phyloP scores from a whole-genome alignment of 129 eudicot genomes.

The Lactuca saligna region DNA sequence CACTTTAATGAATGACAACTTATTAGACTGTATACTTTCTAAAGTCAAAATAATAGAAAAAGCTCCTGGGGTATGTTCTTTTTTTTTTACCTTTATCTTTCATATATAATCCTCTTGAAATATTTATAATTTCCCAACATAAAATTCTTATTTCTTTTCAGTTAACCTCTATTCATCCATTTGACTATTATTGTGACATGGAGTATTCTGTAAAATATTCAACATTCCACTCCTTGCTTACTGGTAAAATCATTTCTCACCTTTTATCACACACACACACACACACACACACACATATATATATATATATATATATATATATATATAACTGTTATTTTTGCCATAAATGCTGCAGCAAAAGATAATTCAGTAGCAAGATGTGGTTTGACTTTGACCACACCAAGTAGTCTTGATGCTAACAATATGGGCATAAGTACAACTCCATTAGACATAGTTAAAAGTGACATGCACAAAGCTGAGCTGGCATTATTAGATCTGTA shows the following conservation, averaged over 20 bases:
- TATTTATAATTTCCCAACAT: conserved; percentile 3
- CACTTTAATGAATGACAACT: conserved; percentile 74
- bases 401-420: conserved; percentile 29
- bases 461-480: conserved; percentile 42
- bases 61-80: conserved; percentile 53
- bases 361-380: conserved; percentile 32
- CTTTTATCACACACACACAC: neutral
- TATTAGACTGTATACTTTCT: conserved; percentile 73
- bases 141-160: conserved; percentile 14
- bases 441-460: conserved; percentile 35
- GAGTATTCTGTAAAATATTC: conserved; percentile 92
- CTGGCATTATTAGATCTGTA: conserved; percentile 73
- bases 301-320: neutral
- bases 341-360: conserved; percentile 39
- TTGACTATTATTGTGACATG: conserved; percentile 84
- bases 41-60: conserved; percentile 60
- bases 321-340: conserved; percentile 20
- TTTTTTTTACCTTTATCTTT: neutral
- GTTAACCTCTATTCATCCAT: conserved; percentile 40
- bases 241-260: conserved; percentile 41
- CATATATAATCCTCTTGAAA: conserved; percentile 4
- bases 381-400: conserved; percentile 37
- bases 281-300: neutral
- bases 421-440: conserved; percentile 28
- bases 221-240: conserved; percentile 63